A percentile compares a stretch with the other conserved stretches of the same genome.
Evolutionary conservation across 805 yeast genomes (phyloP).

Genomic region (Pichia phayaonensis): DNA sequence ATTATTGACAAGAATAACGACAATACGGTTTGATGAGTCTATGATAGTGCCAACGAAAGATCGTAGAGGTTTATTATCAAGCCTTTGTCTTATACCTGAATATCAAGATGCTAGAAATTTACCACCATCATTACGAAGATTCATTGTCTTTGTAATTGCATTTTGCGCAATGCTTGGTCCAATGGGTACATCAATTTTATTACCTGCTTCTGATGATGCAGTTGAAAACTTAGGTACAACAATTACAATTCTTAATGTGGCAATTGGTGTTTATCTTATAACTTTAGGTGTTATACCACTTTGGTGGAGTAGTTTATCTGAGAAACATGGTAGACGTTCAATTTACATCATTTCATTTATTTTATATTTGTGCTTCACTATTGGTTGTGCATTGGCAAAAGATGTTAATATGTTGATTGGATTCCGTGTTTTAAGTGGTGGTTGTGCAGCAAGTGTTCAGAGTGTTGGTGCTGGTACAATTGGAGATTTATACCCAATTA

Average conservation of each 20-base stretch:
- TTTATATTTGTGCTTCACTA: slow-evolving; percentile 54
- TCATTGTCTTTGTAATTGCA: slow-evolving; percentile 61
- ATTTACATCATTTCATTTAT: slow-evolving; percentile 64
- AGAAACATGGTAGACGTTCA: slow-evolving; percentile 64
- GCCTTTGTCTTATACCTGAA: slow-evolving; percentile 54
- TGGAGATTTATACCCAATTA: slow-evolving; percentile 59
- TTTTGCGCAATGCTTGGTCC: slow-evolving; percentile 76
- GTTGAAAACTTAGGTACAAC: slow-evolving; percentile 47
- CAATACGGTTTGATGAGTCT: slow-evolving; percentile 20
- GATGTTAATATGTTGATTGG: slow-evolving; percentile 55
- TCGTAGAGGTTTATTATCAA: slow-evolving; percentile 54
- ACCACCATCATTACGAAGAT: slow-evolving; percentile 39
- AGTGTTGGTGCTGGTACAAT: slow-evolving; percentile 88
- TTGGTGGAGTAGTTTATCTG: slow-evolving; percentile 85
- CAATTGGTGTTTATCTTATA: slow-evolving; percentile 72
- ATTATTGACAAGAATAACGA: slow-evolving; percentile 11
- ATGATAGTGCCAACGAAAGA: slow-evolving; percentile 31
- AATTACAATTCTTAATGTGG: slow-evolving; percentile 57
- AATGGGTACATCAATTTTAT: slow-evolving; percentile 78
- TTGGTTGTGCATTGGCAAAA: slow-evolving; percentile 66
- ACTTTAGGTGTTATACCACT: slow-evolving; percentile 74
- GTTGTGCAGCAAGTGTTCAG: slow-evolving; percentile 78
- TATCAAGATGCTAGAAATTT: slow-evolving; percentile 64
- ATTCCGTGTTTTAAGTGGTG: slow-evolving; percentile 68
- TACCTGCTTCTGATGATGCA: slow-evolving; percentile 68